phyloP scores from a whole-genome alignment of 805 yeast genomes.

The Tetrapisispora fleetii region DNA sequence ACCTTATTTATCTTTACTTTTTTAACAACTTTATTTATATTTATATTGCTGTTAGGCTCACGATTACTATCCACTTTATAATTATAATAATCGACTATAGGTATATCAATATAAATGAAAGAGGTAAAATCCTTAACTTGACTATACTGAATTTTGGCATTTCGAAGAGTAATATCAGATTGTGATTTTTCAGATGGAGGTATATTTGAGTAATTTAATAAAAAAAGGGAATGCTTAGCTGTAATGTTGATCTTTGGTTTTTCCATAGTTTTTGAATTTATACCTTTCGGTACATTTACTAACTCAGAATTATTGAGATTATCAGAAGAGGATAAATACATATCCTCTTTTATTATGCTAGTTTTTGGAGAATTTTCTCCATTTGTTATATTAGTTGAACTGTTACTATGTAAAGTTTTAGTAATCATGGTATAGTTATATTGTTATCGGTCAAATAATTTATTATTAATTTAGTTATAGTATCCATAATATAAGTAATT shows the following conservation, averaged over 20 bases:
- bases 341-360: not conserved
- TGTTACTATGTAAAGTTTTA: not conserved
- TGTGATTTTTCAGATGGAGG: conserved; percentile 2
- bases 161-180: not conserved
- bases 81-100: conserved; percentile 28
- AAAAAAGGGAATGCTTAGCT: conserved; percentile 22
- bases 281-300: not conserved
- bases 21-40: conserved; percentile 16
- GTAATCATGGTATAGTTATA: not conserved
- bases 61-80: conserved; percentile 4
- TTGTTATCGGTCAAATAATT: too few species aligned
- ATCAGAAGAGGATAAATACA: not conserved
- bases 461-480: too few species aligned
- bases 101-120: conserved; percentile 25
- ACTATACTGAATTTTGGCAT: not conserved
- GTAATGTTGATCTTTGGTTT: conserved; percentile 19
- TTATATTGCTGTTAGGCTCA: not conserved
- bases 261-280: not conserved
- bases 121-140: conserved; percentile 12
- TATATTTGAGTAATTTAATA: conserved; percentile 23
- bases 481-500: not conserved
- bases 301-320: not conserved
- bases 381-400: not conserved
- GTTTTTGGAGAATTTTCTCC: not conserved
- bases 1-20: conserved; percentile 20